Percentiles rank a stretch among this genome's conserved stretches.
Conservation (phyloP, 352 stramenopile species). For the Globisporangium viniferum region DNA sequence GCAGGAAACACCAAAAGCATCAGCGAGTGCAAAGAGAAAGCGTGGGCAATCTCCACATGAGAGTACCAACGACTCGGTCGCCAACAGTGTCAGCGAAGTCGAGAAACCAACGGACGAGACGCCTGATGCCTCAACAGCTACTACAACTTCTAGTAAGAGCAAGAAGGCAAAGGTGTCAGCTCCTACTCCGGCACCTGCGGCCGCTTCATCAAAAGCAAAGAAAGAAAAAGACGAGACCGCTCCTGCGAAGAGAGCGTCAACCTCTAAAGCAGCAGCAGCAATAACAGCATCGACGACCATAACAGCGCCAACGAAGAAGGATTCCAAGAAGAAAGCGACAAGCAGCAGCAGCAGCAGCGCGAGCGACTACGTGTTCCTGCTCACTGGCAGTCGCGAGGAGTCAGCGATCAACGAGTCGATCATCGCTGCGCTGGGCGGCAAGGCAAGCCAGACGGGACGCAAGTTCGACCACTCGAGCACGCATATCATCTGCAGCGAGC, state of each 20-base stretch:
- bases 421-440: conserved; percentile 58
- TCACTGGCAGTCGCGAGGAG: conserved; percentile 76
- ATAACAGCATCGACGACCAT: conserved; percentile 16
- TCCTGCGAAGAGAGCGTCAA: conserved; percentile 6
- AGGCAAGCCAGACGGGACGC: conserved; percentile 59
- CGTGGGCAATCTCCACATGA: conserved; percentile 7
- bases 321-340: neutral
- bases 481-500: conserved; percentile 85
- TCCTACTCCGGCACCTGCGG: neutral
- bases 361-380: conserved; percentile 44
- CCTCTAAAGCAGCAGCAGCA: conserved; percentile 22
- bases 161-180: conserved; percentile 12
- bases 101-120: conserved; percentile 6
- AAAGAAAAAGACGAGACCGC: neutral
- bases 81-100: neutral
- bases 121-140: neutral
- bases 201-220: conserved; percentile 3
- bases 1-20: neutral
- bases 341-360: neutral
- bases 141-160: conserved; percentile 15
- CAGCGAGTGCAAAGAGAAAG: conserved; percentile 16
- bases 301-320: conserved; percentile 14
- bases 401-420: conserved; percentile 73
- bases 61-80: neutral
- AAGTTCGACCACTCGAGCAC: conserved; percentile 71